Conservation (phyloP, 441 rosid species). For the Kokia cookei region DNA sequence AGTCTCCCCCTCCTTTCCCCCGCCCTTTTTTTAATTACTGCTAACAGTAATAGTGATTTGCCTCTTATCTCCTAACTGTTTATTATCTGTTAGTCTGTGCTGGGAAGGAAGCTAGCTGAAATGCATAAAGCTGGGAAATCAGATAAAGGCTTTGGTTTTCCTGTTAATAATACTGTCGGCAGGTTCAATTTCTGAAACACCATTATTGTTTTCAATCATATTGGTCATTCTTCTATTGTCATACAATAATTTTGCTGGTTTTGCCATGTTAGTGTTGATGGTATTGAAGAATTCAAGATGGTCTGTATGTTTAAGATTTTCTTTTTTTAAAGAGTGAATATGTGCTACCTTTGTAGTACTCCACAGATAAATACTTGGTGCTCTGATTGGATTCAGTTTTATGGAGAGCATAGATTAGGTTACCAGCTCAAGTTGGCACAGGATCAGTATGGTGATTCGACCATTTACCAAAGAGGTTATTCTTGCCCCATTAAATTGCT, state of each 20-base stretch:
- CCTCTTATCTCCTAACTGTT: slow-evolving; percentile 10
- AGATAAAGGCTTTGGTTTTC: slow-evolving; percentile 77
- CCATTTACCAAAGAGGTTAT: slow-evolving; percentile 72
- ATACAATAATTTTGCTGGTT: background rate
- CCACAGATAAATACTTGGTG: slow-evolving; percentile 89
- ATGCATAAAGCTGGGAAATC: slow-evolving; percentile 92
- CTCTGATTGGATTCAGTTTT: slow-evolving; percentile 80
- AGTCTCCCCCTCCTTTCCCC: too few species aligned
- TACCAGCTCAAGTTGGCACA: slow-evolving; percentile 74
- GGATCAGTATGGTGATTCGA: slow-evolving; percentile 66
- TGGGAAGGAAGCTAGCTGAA: slow-evolving; percentile 89
- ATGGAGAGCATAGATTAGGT: slow-evolving; percentile 78
- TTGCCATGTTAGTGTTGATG: background rate
- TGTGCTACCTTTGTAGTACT: slow-evolving; percentile 45
- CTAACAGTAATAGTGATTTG: background rate
- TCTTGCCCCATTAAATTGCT: background rate
- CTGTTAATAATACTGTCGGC: slow-evolving; percentile 87
- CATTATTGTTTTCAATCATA: background rate
- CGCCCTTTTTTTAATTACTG: background rate
- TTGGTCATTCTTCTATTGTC: background rate
- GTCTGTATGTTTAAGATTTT: background rate
- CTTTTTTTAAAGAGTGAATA: slow-evolving; percentile 8
- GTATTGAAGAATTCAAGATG: background rate
- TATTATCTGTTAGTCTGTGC: slow-evolving; percentile 41
- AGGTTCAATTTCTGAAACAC: slow-evolving; percentile 37